Base-by-base conservation (phyloP, 495 filamentous ascomycete species). In the Chaetomium cochliodes region DNA sequence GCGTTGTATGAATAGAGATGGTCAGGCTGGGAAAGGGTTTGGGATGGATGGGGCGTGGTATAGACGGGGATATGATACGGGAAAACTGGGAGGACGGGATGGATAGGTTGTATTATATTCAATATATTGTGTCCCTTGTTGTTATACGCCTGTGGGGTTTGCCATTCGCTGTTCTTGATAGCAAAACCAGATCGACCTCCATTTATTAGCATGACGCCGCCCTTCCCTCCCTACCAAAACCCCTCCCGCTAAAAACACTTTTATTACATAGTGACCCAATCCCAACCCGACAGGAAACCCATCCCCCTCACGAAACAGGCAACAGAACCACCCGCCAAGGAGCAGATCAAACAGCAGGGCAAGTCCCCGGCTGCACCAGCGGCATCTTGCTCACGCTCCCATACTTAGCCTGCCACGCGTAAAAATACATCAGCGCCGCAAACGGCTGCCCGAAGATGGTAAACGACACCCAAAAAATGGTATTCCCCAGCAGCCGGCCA, bases 351-450 rank as follows among this genome's bases (percentile, higher is more conserved):
- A 3, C 30, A 33, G 37, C 23, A 50, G 59, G 52, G 58, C 58
- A 62, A 5, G 41, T 13, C 33, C 30, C n/a, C 16, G 23, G 5
- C 23, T 13, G 13, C 50, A 1, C 49, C 42, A 15, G 26, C 7
- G 56, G 42, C 67, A 59, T 28, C 39, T 71, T 76, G 46, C 77
- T 77, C 12, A 83, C 80, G 69, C 86, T 92, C 22, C 94, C 94
- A 73, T 96, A 96, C 78, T 98, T 98, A 22, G 92, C 92, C 75
- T 97, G 93, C 94, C 94, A 98, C 16, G 92, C 94, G 73, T 96
- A 97, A 75, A 96, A 98, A 74, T 98, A 98, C 66, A 94, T 73
- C 41, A 98, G 74, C 2, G 90, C 92, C 0, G 91, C 93, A 44
- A 97, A 79, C 13, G 94, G 94, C 81, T 98, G 94, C 0, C 94